Percentiles rank a stretch among this genome's conserved stretches.
Evolutionary conservation across 176 grass and related monocot genomes (phyloP).

Genomic region (Thinopyrum elongatum): DNA sequence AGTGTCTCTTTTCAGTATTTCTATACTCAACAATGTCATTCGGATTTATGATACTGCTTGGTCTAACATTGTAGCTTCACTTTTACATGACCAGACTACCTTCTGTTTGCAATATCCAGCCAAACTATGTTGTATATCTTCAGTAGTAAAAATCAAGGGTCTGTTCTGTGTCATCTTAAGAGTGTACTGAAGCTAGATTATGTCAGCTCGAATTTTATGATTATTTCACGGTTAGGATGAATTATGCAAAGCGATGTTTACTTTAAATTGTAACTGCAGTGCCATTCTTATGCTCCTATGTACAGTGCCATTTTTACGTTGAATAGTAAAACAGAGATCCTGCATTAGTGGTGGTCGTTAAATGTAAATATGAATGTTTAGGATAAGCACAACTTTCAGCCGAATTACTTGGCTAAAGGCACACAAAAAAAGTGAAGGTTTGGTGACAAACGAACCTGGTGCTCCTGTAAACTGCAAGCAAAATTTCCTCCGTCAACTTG

Average conservation of each 20-base stretch:
- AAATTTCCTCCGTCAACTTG: constrained; percentile 71
- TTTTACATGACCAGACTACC: background rate
- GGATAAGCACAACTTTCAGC: background rate
- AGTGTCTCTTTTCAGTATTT: background rate
- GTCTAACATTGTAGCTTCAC: background rate
- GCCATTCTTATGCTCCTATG: constrained; percentile 11
- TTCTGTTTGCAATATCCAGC: background rate
- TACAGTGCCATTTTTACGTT: no score
- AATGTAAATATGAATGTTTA: background rate
- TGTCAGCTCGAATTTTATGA: background rate
- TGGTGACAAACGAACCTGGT: constrained; percentile 57
- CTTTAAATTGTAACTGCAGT: constrained; percentile 1
- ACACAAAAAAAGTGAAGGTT: background rate
- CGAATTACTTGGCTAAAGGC: background rate
- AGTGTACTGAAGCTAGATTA: background rate
- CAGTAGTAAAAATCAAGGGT: background rate
- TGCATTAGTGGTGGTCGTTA: background rate
- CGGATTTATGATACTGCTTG: background rate
- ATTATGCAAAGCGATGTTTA: background rate
- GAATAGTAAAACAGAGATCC: background rate
- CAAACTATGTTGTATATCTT: background rate
- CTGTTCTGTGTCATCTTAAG: background rate
- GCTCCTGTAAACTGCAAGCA: constrained; percentile 71
- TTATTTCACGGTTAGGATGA: background rate
- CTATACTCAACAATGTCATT: background rate